phyloP scores from a whole-genome alignment of 495 filamentous ascomycete species.

The Penicillium robsamsonii region DNA sequence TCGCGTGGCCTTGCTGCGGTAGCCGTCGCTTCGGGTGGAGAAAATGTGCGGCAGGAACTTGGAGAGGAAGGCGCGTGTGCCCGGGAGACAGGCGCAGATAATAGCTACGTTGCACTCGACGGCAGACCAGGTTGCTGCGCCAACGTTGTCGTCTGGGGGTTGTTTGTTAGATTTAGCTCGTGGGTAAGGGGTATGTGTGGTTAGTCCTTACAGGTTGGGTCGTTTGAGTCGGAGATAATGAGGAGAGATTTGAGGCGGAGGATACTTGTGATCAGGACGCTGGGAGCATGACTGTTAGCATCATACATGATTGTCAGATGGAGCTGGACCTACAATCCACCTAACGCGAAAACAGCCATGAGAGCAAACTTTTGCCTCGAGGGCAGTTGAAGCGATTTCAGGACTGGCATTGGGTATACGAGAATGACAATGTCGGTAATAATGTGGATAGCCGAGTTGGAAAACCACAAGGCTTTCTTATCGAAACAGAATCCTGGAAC shows the following conservation, averaged over 20 bases:
- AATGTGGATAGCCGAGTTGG: slow-evolving; percentile 43
- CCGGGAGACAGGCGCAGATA: slow-evolving; percentile 57
- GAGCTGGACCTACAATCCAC: slow-evolving; percentile 41
- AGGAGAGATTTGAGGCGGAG: slow-evolving; percentile 52
- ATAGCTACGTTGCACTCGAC: slow-evolving; percentile 58
- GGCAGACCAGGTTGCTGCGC: slow-evolving; percentile 55
- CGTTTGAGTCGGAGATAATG: slow-evolving; percentile 38
- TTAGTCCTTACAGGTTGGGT: slow-evolving; percentile 44
- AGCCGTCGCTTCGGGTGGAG: slow-evolving; percentile 32
- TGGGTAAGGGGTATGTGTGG: neutral
- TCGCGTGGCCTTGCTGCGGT: slow-evolving; percentile 24
- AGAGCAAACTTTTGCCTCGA: slow-evolving; percentile 43
- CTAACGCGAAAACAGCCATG: slow-evolving; percentile 48
- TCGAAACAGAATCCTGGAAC: slow-evolving; percentile 35
- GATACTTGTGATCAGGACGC: slow-evolving; percentile 54
- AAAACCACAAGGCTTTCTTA: slow-evolving; percentile 39
- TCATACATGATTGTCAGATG: neutral
- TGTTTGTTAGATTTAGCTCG: slow-evolving; percentile 4
- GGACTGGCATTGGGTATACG: slow-evolving; percentile 48
- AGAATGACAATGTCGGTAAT: slow-evolving; percentile 49
- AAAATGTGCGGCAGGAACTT: slow-evolving; percentile 37
- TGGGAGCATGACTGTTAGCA: slow-evolving; percentile 22
- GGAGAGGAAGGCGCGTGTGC: slow-evolving; percentile 50
- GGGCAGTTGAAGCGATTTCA: slow-evolving; percentile 44
- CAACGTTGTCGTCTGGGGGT: slow-evolving; percentile 47